Evolutionary conservation across 768 basidiomycete genomes (phyloP).

Genomic region (Cystofilobasidium ferigula): DNA sequence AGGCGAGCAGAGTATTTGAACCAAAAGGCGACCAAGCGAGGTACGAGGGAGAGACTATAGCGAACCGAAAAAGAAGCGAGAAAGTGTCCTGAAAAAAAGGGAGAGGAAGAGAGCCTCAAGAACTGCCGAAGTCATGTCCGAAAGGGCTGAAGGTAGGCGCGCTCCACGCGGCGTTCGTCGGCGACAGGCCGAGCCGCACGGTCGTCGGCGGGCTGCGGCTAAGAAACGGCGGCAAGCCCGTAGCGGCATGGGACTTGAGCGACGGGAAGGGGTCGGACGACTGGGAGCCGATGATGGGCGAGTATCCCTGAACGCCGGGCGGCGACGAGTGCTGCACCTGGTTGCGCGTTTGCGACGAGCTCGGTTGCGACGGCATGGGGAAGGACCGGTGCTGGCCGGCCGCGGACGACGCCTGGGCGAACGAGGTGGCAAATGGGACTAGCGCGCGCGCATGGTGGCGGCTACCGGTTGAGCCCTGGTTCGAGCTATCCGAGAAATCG

Average conservation of each 20-base stretch:
- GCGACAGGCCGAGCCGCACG: not conserved
- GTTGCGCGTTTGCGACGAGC: not conserved
- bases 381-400: not conserved
- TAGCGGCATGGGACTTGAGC: not conserved
- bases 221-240: not conserved
- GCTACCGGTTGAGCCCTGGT: not conserved
- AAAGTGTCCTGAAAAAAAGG: not conserved
- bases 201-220: conserved; percentile 5
- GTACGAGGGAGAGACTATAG: not conserved
- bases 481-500: conserved; percentile 9
- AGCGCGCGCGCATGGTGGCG: not conserved
- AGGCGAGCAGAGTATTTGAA: too few relatives aligned
- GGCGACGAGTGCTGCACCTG: conserved; percentile 12
- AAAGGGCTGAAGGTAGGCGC: conserved; percentile 18
- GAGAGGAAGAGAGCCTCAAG: not conserved
- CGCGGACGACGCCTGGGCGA: not conserved
- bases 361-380: not conserved
- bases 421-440: not conserved
- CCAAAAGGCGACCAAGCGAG: too few relatives aligned
- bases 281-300: conserved; percentile 2
- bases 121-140: conserved; percentile 6
- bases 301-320: conserved; percentile 1
- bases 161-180: conserved; percentile 9
- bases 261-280: conserved; percentile 1
- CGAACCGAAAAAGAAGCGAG: not conserved